Conservation (phyloP, 352 stramenopile species). For the Pythium apleroticum region DNA sequence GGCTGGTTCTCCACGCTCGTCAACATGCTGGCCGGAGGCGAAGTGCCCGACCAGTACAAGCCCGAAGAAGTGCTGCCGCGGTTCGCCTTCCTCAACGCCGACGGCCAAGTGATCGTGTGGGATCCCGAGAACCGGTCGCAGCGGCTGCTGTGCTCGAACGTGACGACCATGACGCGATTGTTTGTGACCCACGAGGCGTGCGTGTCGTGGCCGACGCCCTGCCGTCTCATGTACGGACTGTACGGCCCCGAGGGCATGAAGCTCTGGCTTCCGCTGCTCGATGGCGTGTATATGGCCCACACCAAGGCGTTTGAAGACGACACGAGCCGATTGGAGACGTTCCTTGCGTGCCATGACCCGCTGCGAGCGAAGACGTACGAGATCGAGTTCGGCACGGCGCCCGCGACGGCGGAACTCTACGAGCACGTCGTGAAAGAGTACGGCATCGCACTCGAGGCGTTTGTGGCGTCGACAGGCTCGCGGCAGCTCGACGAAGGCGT, state of each 20-base stretch:
- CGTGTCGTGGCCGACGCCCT: slow-evolving; percentile 57
- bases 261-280: slow-evolving; percentile 73
- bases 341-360: slow-evolving; percentile 79
- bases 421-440: slow-evolving; percentile 76
- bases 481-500: slow-evolving; percentile 36
- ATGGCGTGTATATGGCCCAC: slow-evolving; percentile 70
- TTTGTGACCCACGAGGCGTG: slow-evolving; percentile 44
- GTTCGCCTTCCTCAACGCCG: slow-evolving; percentile 54
- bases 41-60: slow-evolving; percentile 72
- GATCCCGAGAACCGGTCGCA: slow-evolving; percentile 74
- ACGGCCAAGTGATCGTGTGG: slow-evolving; percentile 70
- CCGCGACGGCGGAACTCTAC: slow-evolving; percentile 62
- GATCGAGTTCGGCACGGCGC: slow-evolving; percentile 73
- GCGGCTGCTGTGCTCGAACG: slow-evolving; percentile 60
- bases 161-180: slow-evolving; percentile 61
- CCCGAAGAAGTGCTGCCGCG: slow-evolving; percentile 69
- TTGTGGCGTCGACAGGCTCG: slow-evolving; percentile 28
- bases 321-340: slow-evolving; percentile 47
- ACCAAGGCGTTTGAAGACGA: slow-evolving; percentile 63
- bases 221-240: slow-evolving; percentile 62
- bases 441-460: slow-evolving; percentile 49
- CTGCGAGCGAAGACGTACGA: slow-evolving; percentile 79
- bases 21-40: slow-evolving; percentile 54
- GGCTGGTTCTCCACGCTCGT: slow-evolving; percentile 68
- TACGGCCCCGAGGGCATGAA: slow-evolving; percentile 76